Evolutionary conservation across 768 basidiomycete species (phyloP), one percentile per base, ranked within the genome.

Genomic region (Mycena belliarum): DNA sequence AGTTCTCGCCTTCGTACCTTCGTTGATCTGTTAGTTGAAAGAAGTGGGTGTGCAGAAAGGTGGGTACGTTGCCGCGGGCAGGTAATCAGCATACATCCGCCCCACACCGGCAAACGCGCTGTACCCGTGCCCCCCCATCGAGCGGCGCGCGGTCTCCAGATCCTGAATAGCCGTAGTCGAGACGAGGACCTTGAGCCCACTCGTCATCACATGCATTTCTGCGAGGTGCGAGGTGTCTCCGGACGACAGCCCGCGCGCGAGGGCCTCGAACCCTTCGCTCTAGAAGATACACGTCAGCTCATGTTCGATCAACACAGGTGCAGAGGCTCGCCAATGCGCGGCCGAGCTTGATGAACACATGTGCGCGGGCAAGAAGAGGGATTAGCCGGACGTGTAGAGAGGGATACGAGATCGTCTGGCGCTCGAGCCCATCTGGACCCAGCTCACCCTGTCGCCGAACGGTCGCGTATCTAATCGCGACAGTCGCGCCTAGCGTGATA

Each of bases 1-100:
- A 91, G 66, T 92, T 91, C 65, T 92, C 90, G 15, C 89, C 89
- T 72, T 91, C 89, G 60, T 82, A 90, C 3, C 87, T 88, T 58
- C 0, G 41, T 29, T 18, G 37, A 29, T 32, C 6, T 32, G 29
- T 12, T 6, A 32, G 12, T 29, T 28, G 54, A 24, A 24, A 32
- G n/a, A 32, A 32, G 11, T 35, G 20, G 21, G n/a, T 16, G 7
- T 4, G 11, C 42, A 26, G 24, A 26, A 35, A 53, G 10, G 41
- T 32, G 18, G 82, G 11, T 65, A 87, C 84, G 88, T 89, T 24
- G 77, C 81, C 50, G 80, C 77, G 0, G 88, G 87, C 2, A 88
- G 73, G 60, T 83, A 83, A 67, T 87, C 82, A 4, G 83, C 85
- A 60, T 88, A 89, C 1, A 87, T 49, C 35, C 77, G 70, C 5